These are phyloP conservation scores for Sporisorium sorghi DNA, from an alignment of 1,284 basidiomycete species.

Conservation along the genomic window DNA sequence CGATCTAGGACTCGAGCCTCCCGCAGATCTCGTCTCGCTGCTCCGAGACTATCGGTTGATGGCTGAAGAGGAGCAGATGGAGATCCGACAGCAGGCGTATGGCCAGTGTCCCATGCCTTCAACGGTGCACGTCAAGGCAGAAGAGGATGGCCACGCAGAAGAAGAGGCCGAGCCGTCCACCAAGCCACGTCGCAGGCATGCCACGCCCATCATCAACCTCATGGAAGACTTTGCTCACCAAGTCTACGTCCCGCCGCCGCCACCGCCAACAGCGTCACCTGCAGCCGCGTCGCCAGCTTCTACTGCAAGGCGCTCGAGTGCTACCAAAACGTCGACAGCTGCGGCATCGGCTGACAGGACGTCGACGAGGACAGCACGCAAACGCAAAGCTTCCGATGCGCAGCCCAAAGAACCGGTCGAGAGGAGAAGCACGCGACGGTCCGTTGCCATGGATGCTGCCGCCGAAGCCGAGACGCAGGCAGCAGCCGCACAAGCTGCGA, in stretches of 20 bases:
- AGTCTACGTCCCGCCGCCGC: slow-evolving; percentile 30
- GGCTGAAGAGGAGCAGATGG: slow-evolving; percentile 17
- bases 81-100: slow-evolving; percentile 43
- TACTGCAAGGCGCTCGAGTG: slow-evolving; percentile 2
- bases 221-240: slow-evolving; percentile 55
- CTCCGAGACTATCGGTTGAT: slow-evolving; percentile 45
- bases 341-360: slow-evolving; percentile 14
- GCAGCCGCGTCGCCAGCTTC: slow-evolving; percentile 8
- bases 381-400: slow-evolving; percentile 30
- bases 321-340: neutral
- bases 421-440: slow-evolving; percentile 36
- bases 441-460: slow-evolving; percentile 14
- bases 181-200: slow-evolving; percentile 2
- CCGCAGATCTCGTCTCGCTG: slow-evolving; percentile 33
- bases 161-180: neutral
- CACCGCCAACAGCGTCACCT: neutral
- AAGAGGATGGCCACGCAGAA: slow-evolving; percentile 18
- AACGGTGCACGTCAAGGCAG: slow-evolving; percentile 22
- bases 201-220: slow-evolving; percentile 31
- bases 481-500: neutral
- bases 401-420: slow-evolving; percentile 17
- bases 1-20: slow-evolving; percentile 52
- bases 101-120: slow-evolving; percentile 21
- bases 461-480: slow-evolving; percentile 5
- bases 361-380: slow-evolving; percentile 13